These are phyloP conservation scores for Cryptosporidium ubiquitum DNA, from an alignment of 169 alveolate genomes.

Conservation along the genomic window DNA sequence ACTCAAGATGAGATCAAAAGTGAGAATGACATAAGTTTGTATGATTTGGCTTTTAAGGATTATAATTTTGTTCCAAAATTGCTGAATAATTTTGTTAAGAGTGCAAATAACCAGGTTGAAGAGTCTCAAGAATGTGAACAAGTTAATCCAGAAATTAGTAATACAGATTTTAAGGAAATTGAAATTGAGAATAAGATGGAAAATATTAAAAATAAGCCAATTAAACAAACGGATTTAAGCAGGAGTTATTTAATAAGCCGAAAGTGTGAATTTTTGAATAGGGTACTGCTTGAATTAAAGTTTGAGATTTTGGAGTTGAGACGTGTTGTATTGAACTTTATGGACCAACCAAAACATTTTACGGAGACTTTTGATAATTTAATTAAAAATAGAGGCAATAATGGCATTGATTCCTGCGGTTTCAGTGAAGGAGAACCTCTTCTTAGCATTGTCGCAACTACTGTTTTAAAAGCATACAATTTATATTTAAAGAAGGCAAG, in stretches of 20 bases:
- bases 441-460: background rate
- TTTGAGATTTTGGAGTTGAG: conserved; percentile 2
- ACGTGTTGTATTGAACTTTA: background rate
- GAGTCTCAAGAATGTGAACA: background rate
- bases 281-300: conserved; percentile 9
- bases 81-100: background rate
- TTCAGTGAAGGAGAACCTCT: background rate
- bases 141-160: background rate
- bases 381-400: background rate
- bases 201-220: background rate
- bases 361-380: background rate
- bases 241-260: conserved; percentile 1
- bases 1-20: background rate
- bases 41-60: conserved; percentile 60
- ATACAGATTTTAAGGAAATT: background rate
- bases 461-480: background rate
- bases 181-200: background rate
- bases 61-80: conserved; percentile 42
- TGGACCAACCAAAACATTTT: conserved; percentile 12
- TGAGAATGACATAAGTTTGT: background rate
- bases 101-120: background rate
- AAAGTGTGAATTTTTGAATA: background rate
- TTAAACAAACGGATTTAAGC: background rate
- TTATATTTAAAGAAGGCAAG: background rate
- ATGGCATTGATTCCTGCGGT: background rate